Conservation (phyloP, 1,284 basidiomycete genomes). For the Cryptococcus jaspeensis region DNA sequence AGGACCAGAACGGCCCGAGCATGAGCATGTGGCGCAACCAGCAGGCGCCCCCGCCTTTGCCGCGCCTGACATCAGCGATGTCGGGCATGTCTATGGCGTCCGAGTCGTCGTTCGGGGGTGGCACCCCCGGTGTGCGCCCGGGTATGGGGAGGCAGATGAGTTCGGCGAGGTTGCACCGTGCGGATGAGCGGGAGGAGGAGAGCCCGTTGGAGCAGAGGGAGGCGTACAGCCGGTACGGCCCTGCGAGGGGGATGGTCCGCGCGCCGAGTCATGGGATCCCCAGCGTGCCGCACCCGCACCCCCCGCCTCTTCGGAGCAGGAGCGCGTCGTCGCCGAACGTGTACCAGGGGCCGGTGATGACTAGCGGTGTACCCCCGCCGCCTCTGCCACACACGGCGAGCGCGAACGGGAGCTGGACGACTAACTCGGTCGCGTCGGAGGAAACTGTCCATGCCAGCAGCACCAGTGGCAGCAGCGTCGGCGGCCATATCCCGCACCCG, state of each 20-base stretch:
- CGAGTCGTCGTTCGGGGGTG: constrained; percentile 37
- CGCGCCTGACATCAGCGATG: constrained; percentile 36
- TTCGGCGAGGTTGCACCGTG: constrained; percentile 28
- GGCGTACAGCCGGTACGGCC: constrained; percentile 21
- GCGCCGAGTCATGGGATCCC: constrained; percentile 31
- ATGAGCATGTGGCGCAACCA: constrained; percentile 65
- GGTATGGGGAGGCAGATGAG: constrained; percentile 19
- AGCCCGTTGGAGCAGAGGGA: constrained; percentile 16
- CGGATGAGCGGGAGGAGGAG: constrained; percentile 24
- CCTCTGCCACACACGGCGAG: constrained; percentile 19
- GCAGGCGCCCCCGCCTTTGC: constrained; percentile 54
- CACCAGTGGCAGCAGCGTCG: too few species aligned
- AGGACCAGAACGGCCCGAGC: constrained; percentile 64
- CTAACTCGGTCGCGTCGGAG: neutral
- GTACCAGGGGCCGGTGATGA: constrained; percentile 41
- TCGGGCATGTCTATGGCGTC: constrained; percentile 37
- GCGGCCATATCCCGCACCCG: too few species aligned
- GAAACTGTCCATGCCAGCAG: too few species aligned
- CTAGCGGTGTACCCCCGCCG: constrained; percentile 13
- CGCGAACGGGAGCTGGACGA: constrained; percentile 12
- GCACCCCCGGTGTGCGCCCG: neutral
- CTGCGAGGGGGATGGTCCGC: constrained; percentile 36
- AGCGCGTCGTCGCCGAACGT: constrained; percentile 55
- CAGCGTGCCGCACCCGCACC: constrained; percentile 25
- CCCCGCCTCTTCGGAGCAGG: constrained; percentile 49